Conservation (phyloP, 257 asterid species). For the Datura wrightii region DNA sequence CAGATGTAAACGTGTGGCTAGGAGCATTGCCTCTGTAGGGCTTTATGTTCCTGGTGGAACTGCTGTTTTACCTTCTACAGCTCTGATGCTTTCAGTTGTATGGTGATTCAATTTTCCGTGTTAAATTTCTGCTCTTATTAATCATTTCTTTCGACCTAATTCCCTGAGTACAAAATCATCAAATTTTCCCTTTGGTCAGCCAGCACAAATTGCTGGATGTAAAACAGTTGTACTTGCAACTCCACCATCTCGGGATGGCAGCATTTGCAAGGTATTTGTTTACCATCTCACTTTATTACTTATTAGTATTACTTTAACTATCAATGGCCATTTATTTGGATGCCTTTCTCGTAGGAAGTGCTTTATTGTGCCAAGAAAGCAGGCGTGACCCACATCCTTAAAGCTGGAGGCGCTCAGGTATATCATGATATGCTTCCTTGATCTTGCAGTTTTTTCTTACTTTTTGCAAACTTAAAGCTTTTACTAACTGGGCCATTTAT, state of each 20-base stretch:
- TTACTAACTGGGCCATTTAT: not conserved
- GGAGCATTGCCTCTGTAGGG: slow-evolving; percentile 90
- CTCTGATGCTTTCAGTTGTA: slow-evolving; percentile 98
- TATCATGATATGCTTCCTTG: slow-evolving; percentile 25
- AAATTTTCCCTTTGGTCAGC: slow-evolving; percentile 60
- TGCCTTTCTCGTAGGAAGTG: slow-evolving; percentile 63
- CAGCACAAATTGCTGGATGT: slow-evolving; percentile 99
- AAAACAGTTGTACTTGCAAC: slow-evolving; percentile 95
- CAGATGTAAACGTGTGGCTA: slow-evolving; percentile 90
- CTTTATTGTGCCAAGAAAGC: slow-evolving; percentile 97
- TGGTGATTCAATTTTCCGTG: slow-evolving; percentile 45
- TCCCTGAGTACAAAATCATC: not conserved
- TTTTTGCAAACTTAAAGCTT: not conserved
- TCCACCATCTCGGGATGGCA: slow-evolving; percentile 90
- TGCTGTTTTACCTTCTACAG: slow-evolving; percentile 98
- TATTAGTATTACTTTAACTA: not conserved
- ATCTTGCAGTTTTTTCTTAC: not conserved
- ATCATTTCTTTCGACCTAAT: not conserved
- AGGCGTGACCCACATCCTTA: slow-evolving; percentile 96
- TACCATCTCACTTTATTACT: not conserved
- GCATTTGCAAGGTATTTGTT: slow-evolving; percentile 81
- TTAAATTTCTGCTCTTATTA: slow-evolving; percentile 13
- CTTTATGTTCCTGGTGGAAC: slow-evolving; percentile 99
- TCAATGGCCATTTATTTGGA: not conserved
- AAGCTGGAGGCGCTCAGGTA: slow-evolving; percentile 99